phyloP scores from a whole-genome alignment of 179 eudicot genomes.

The Silene coronaria region DNA sequence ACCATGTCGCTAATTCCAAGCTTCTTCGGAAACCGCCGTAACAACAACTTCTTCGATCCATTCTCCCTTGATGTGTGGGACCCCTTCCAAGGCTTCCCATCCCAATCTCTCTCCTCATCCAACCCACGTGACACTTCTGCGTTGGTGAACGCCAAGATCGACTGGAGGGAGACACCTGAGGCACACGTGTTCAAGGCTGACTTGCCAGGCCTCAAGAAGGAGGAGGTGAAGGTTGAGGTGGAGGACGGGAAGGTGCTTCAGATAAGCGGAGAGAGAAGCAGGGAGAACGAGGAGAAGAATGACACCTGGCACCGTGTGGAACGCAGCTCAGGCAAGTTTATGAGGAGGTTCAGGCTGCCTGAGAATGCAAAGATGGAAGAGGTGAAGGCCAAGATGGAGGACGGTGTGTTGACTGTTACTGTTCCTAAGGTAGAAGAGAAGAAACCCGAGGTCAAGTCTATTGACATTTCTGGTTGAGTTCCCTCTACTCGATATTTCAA shows the following conservation, averaged over 20 bases:
- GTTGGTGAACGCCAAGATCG: constrained; percentile 33
- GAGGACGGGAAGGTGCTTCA: constrained; percentile 42
- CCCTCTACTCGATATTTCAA: neutral
- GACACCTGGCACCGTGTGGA: constrained; percentile 43
- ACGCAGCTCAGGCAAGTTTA: constrained; percentile 31
- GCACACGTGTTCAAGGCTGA: constrained; percentile 66
- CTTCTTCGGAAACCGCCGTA: constrained; percentile 25
- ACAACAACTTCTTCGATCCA: constrained; percentile 35
- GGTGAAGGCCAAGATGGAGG: constrained; percentile 37
- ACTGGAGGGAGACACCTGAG: constrained; percentile 68
- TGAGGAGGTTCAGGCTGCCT: constrained; percentile 36
- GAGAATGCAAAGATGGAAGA: constrained; percentile 34
- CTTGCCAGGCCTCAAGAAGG: constrained; percentile 52
- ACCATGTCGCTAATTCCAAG: constrained; percentile 47
- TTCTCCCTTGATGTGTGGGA: constrained; percentile 48
- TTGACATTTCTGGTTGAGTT: constrained; percentile 28
- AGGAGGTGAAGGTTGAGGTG: constrained; percentile 55
- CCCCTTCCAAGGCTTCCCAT: constrained; percentile 28
- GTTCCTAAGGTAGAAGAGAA: constrained; percentile 30
- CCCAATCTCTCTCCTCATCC: constrained; percentile 7
- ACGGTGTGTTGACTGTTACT: constrained; percentile 36
- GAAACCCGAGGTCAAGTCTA: constrained; percentile 22
- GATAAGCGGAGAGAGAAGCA: constrained; percentile 53
- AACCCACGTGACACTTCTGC: constrained; percentile 29
- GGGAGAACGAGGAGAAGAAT: constrained; percentile 44